Base-by-base conservation (phyloP, 306 rosid species). In the Vachellia pachyceras region DNA sequence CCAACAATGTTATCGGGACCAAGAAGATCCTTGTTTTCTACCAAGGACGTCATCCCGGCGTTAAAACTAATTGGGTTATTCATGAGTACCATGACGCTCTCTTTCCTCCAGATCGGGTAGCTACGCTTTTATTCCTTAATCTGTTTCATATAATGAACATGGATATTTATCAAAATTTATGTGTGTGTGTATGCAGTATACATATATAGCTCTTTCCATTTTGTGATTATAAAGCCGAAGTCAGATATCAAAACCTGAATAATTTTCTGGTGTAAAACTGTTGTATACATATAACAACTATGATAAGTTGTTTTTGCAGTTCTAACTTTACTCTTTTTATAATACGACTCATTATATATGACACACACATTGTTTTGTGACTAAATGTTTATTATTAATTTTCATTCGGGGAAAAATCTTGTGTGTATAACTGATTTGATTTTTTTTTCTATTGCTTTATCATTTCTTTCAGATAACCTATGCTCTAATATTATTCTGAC, bases 11-110 rank as follows among this genome's bases (percentile, higher is more conserved):
- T 9, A 55, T 55, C n/a, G 98, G 92, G 5, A 80, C 75, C 18
- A 92, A 89, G 89, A 90, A 84, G 84, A 89, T 84, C 15, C 74
- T 92, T 68, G 92, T 89, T 46, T 94, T 42, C 77, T 12, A 89
- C 13, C 0, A 0, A 6, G 93, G 90, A 1, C 82, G 80, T 86
- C 82, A 83, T 40, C 0, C 0, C 11, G 82, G 77, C 79, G 13
- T 14, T 8, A 72, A 20, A 78, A 86, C 87, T 72, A 23, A 77
- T 1, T 92, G 96, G 96, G 88, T 87, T 22, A 87, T 92, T n/a
- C 97, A 94, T 63, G 61, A 55, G n/a, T 55, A 55, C 7, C 25
- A 54, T 18, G 25, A 6, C 7, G 61, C 4, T 6, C 22, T 7
- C 3, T 8, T 55, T 20, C 4, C 10, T 7, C 1, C 12, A n/a